Conservation (phyloP, 2,329 filamentous ascomycete species). For the Talaromyces rugulosus region DNA sequence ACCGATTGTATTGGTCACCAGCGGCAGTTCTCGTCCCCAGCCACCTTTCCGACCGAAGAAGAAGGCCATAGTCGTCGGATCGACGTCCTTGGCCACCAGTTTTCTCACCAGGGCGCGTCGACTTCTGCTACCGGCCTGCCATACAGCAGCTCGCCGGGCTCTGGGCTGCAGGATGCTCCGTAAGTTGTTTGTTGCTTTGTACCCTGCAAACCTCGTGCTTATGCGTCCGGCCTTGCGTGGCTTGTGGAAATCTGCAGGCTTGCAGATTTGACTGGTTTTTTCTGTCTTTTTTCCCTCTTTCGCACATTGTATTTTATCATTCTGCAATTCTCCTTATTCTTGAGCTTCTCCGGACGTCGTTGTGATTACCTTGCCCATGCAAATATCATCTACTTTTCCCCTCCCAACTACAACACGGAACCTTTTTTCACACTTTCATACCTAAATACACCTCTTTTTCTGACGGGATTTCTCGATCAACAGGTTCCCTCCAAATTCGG, state of each 20-base stretch:
- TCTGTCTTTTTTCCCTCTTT: background rate
- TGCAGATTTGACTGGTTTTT: background rate
- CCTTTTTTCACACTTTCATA: background rate
- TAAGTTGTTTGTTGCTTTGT: constrained; percentile 40
- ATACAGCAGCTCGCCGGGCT: constrained; percentile 48
- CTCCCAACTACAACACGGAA: background rate
- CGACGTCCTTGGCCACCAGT: constrained; percentile 44
- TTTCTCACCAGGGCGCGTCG: constrained; percentile 34
- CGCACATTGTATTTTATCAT: background rate
- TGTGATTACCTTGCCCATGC: background rate
- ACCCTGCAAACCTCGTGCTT: background rate
- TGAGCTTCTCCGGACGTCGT: background rate
- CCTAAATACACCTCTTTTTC: background rate
- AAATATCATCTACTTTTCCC: background rate
- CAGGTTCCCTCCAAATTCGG: constrained; percentile 49
- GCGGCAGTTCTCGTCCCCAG: constrained; percentile 29
- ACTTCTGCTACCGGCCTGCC: constrained; percentile 48
- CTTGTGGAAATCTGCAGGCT: background rate
- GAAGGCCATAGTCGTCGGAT: constrained; percentile 51
- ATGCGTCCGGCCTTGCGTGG: background rate
- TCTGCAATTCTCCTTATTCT: background rate
- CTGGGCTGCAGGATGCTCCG: constrained; percentile 50
- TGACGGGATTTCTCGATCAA: constrained; percentile 10
- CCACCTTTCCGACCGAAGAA: constrained; percentile 33
- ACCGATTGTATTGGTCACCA: constrained; percentile 36